Conservation (phyloP, 768 basidiomycete species). For the Heimioporus sp. region DNA sequence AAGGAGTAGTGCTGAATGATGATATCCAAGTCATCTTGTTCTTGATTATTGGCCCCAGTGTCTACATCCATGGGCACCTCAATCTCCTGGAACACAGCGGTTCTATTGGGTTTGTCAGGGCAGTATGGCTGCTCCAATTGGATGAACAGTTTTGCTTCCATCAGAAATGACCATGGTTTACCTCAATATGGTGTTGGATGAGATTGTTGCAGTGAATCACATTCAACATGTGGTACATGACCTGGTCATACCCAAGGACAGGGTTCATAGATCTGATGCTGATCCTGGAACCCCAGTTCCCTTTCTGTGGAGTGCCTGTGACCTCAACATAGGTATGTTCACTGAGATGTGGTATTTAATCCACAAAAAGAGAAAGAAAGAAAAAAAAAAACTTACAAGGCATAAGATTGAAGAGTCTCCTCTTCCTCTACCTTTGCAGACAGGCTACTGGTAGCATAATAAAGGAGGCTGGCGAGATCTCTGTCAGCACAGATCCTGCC, state of each 20-base stretch:
- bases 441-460: not conserved
- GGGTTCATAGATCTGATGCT: conserved; percentile 13
- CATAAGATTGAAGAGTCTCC: conserved; percentile 2
- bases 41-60: not conserved
- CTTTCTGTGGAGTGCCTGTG: not conserved
- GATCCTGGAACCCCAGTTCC: conserved; percentile 1
- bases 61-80: not conserved
- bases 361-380: not conserved
- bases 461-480: not conserved
- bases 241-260: conserved; percentile 21
- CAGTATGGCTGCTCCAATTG: conserved; percentile 6
- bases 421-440: conserved; percentile 5
- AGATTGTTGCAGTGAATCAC: conserved; percentile 16
- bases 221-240: conserved; percentile 25
- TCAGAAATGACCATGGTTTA: not conserved
- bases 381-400: conserved; percentile 16
- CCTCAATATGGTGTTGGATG: conserved; percentile 7
- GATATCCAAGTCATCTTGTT: not conserved
- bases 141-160: not conserved
- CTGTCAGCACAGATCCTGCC: conserved; percentile 19
- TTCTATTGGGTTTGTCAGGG: not conserved
- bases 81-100: not conserved
- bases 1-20: no score
- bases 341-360: conserved; percentile 7
- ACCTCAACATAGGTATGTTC: conserved; percentile 19